Evolutionary conservation across 1,284 basidiomycete species (phyloP), one percentile per base, ranked within the genome.

Genomic region (Nidula niveotomentosa): DNA sequence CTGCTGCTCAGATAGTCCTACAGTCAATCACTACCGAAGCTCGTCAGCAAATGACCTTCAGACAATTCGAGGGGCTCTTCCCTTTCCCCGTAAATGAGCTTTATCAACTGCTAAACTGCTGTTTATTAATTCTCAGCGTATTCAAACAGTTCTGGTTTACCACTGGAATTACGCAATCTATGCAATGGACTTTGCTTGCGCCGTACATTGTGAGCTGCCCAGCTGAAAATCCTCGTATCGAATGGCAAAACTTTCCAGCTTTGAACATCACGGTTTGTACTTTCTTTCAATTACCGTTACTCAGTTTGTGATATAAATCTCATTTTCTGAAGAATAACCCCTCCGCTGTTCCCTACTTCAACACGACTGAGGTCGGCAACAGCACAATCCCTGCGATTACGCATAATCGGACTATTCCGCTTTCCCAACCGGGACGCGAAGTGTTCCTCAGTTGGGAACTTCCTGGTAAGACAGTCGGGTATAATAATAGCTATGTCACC

Each of bases 1-100:
- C 80, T 3, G 66, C 79, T 2, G 85, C 86, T 1, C 71, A 79
- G 50, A 68, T 89, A 8, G 69, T 89, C 9, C 65, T 83, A 2
- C 81, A 88, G 64, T 76, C 79, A 5, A 84, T 90, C 60, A 77
- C 84, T 0, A 85, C 81, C n/a, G 86, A 89, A 68, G 81, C 75
- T 6, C 73, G 86, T 9, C 86, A 90, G 68, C 83, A 90, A 69
- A 81, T 86, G 80, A 74, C 80, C 48, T 86, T 89, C 74, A 69
- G 85, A 10, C 85, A 88, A 64, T 79, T 87, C 51, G 77, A 83
- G 55, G 85, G 85, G 0, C 64, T 84, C 1, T 85, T 84, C 75
- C 84, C 84, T 1, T 83, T 85, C 79, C 80, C 84, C 3, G 79
- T 82, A 34, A 41, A 15, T 41, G 3, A 15, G 23, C 23, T 23